Conservation (phyloP, 2,329 filamentous ascomycete species). For the Microcyclosporella mali region DNA sequence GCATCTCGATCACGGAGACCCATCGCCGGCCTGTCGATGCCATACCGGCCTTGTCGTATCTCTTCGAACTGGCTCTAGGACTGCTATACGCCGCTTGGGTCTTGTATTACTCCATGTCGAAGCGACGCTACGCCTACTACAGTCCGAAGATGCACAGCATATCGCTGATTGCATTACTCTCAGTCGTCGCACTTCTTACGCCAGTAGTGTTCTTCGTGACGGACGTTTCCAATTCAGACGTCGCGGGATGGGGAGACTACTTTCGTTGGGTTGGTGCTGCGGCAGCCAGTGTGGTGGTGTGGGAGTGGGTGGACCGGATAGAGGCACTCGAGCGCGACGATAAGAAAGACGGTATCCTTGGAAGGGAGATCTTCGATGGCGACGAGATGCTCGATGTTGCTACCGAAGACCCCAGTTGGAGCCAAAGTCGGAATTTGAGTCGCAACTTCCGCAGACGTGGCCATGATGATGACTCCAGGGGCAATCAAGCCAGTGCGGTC, state of each 20-base stretch:
- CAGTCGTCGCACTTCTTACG: slow-evolving; percentile 73
- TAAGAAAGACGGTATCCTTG: slow-evolving; percentile 86
- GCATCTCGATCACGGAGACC: slow-evolving; percentile 49
- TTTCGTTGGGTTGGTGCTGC: slow-evolving; percentile 94
- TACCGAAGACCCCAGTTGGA: slow-evolving; percentile 51
- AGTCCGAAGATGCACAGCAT: slow-evolving; percentile 89
- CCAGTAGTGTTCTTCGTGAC: slow-evolving; percentile 90
- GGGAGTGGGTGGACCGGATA: slow-evolving; percentile 96
- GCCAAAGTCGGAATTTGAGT: slow-evolving; percentile 35
- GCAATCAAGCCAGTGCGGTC: slow-evolving; percentile 21
- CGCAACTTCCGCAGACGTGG: slow-evolving; percentile 26
- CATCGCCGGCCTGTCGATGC: slow-evolving; percentile 75
- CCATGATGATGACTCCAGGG: slow-evolving; percentile 25
- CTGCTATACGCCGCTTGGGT: slow-evolving; percentile 90
- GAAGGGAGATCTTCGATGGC: slow-evolving; percentile 85
- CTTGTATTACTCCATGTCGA: slow-evolving; percentile 86
- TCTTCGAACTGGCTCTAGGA: slow-evolving; percentile 82
- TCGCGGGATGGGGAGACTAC: slow-evolving; percentile 91
- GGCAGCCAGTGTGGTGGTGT: slow-evolving; percentile 90
- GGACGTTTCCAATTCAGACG: slow-evolving; percentile 77
- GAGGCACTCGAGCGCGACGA: slow-evolving; percentile 88
- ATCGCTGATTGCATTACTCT: slow-evolving; percentile 69
- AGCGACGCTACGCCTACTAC: slow-evolving; percentile 84
- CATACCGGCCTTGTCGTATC: slow-evolving; percentile 81
- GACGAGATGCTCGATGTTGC: slow-evolving; percentile 80